phyloP scores from a whole-genome alignment of 1,284 basidiomycete genomes.

The Grifola frondosa region DNA sequence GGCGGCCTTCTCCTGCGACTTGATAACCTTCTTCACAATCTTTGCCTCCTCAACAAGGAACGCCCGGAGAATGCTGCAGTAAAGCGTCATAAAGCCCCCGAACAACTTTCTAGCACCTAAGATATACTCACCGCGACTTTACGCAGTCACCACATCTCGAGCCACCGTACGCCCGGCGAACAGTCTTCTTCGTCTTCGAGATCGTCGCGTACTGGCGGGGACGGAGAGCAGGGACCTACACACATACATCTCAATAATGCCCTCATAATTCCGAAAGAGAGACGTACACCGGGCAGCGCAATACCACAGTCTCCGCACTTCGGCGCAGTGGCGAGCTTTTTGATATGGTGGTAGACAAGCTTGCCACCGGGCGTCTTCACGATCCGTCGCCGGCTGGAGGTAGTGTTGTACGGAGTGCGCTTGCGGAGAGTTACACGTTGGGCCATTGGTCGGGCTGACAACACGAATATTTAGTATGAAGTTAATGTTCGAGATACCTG shows the following conservation, averaged over 20 bases:
- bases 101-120: too few species aligned
- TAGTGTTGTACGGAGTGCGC: conserved; percentile 98
- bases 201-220: conserved; percentile 91
- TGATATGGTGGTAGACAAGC: conserved; percentile 88
- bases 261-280: background rate
- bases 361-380: conserved; percentile 97
- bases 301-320: conserved; percentile 98
- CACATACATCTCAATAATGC: background rate
- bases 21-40: conserved; percentile 99
- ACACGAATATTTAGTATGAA: conserved; percentile 15
- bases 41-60: conserved; percentile 99
- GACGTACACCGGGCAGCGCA: conserved; percentile 86
- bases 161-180: conserved; percentile 92
- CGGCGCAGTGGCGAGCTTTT: conserved; percentile 84
- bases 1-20: conserved; percentile 67
- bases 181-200: conserved; percentile 95
- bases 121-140: conserved; percentile 73
- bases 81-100: background rate
- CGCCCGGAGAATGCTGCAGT: conserved; percentile 87
- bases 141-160: conserved; percentile 93
- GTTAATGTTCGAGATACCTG: conserved; percentile 7
- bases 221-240: conserved; percentile 86
- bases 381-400: conserved; percentile 91
- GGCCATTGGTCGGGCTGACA: conserved; percentile 67
- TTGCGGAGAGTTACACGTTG: conserved; percentile 99